These are phyloP conservation scores for Pichia sp. DNA, from an alignment of 1,139 yeast species.

Conservation along the genomic window DNA sequence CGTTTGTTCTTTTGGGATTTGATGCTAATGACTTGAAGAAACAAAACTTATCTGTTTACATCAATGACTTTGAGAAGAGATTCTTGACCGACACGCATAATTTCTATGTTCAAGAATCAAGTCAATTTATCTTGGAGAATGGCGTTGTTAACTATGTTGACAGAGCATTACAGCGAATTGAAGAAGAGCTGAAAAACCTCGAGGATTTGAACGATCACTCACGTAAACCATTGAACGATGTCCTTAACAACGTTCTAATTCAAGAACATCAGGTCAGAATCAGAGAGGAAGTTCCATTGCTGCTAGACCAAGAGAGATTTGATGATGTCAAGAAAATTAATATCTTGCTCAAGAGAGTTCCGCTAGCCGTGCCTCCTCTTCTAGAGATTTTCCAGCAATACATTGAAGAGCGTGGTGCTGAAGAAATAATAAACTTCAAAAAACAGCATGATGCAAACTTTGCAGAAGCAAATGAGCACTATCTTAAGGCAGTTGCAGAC, in stretches of 20 bases:
- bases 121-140: slow-evolving; percentile 57
- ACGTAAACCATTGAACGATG: slow-evolving; percentile 65
- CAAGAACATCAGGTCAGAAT: slow-evolving; percentile 71
- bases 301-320: slow-evolving; percentile 70
- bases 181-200: slow-evolving; percentile 75
- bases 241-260: slow-evolving; percentile 70
- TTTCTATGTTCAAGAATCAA: slow-evolving; percentile 68
- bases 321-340: slow-evolving; percentile 79
- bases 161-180: slow-evolving; percentile 74
- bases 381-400: slow-evolving; percentile 68
- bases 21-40: slow-evolving; percentile 80
- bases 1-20: slow-evolving; percentile 72
- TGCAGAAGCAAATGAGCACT: slow-evolving; percentile 4
- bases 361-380: slow-evolving; percentile 68
- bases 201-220: slow-evolving; percentile 84
- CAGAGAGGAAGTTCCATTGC: slow-evolving; percentile 65
- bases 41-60: slow-evolving; percentile 75
- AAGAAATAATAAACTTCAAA: slow-evolving; percentile 60
- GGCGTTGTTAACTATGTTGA: slow-evolving; percentile 88
- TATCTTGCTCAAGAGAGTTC: slow-evolving; percentile 65
- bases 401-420: slow-evolving; percentile 66
- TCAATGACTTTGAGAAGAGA: slow-evolving; percentile 67
- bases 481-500: slow-evolving; percentile 11
- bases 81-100: slow-evolving; percentile 68
- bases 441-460: slow-evolving; percentile 34